phyloP scores from a whole-genome alignment of 1,284 basidiomycete genomes.

The Puccinia horiana region DNA sequence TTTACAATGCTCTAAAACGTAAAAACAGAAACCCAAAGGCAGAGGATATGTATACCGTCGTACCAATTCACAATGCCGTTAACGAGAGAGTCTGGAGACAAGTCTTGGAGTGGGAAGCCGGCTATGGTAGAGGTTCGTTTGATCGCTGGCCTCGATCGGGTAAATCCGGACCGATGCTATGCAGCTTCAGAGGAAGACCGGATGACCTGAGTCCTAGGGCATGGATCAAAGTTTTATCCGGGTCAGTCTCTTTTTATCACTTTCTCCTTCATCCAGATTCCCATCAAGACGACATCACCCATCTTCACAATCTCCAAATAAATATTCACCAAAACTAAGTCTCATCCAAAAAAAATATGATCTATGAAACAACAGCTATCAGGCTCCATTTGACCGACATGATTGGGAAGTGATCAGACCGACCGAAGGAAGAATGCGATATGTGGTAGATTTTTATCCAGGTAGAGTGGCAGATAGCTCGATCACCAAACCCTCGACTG shows the following conservation, averaged over 20 bases:
- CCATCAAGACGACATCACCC: neutral
- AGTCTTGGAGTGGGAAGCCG: constrained; percentile 81
- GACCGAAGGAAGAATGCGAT: constrained; percentile 69
- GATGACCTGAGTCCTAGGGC: constrained; percentile 77
- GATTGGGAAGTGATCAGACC: constrained; percentile 91
- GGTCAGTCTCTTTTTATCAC: constrained; percentile 66
- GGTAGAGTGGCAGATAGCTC: constrained; percentile 65
- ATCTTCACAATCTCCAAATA: neutral
- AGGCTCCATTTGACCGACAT: constrained; percentile 91
- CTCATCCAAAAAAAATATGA: neutral
- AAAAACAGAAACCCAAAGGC: constrained; percentile 73
- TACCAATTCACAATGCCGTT: constrained; percentile 98
- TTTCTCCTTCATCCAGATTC: neutral
- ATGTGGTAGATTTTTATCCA: constrained; percentile 98
- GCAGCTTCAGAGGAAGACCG: constrained; percentile 67
- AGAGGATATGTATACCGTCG: constrained; percentile 88
- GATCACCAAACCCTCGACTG: constrained; percentile 57
- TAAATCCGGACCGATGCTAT: constrained; percentile 56
- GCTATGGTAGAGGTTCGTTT: constrained; percentile 41
- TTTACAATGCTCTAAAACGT: constrained; percentile 90
- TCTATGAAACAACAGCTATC: constrained; percentile 66
- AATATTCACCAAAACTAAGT: constrained; percentile 29
- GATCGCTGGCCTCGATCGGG: constrained; percentile 47
- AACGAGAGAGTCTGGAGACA: constrained; percentile 95
- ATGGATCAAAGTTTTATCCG: constrained; percentile 75